Evolutionary conservation across 768 basidiomycete genomes (phyloP), one percentile per base, ranked within the genome.

Genomic region (Phaeolepiota aurea): DNA sequence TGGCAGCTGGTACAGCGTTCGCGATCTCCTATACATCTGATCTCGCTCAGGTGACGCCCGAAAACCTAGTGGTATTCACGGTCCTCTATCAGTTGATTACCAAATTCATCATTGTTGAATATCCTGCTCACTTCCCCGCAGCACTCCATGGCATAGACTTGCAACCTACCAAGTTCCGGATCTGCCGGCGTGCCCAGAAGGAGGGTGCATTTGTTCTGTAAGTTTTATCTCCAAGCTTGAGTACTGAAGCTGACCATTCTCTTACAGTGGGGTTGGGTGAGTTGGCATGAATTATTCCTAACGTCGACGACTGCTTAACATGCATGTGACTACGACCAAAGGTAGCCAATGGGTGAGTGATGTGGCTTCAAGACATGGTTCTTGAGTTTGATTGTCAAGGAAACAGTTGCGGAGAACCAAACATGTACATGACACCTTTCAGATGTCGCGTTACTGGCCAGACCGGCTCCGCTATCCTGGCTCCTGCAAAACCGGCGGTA

Each of bases 1-100:
- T 66, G 66, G 69, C 69, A 9, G 54, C 69, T 3, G 69, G 69
- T n/a, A 66, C 68, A 5, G 60, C 57, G 1, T 70, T 72, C 44
- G 68, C 69, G 3, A 72, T 69, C 25, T 69, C 68, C 2, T 69
- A 70, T 52, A 50, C 57, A 36, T 67, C 69, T 1, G 56, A 70
- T 37, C 38, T 71, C 32, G 57, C 44, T 5, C 35, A 60, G 31
- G 70, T 71, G 12, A 68, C 62, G 0, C 53, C 61, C 11, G 65
- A 66, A 18, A 70, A 68, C 39, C 54, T 72, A 2, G 68, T 65
- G 15, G 66, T 72, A 4, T 71, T 72, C 49, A 59, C 64, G 2
- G 63, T 63, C 5, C 50, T 64, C 7, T 58, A 62, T 32, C 50
- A 67, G 69, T 69, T 31, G 33, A 61, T 50, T 16, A 39, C n/a